phyloP scores from a whole-genome alignment of 2,329 filamentous ascomycete genomes.

The Emericellopsis cladophorae region DNA sequence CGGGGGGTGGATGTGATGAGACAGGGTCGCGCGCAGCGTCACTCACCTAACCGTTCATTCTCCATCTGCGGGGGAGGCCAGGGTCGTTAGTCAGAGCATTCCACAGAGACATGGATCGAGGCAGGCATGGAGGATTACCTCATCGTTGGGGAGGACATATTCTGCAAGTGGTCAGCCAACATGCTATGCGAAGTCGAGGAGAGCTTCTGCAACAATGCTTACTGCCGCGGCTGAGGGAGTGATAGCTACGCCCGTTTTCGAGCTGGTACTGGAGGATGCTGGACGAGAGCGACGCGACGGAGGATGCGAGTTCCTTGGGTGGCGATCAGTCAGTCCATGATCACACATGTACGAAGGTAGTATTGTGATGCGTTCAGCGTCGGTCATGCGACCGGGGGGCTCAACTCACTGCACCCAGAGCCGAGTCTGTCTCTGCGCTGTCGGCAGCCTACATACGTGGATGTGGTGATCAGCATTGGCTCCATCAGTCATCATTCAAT shows the following conservation, averaged over 20 bases:
- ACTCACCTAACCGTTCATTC: neutral
- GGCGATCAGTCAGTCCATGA: too few relatives aligned
- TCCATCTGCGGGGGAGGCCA: neutral
- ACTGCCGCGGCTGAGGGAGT: neutral
- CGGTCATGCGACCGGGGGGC: neutral
- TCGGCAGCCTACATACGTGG: neutral
- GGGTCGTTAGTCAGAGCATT: neutral
- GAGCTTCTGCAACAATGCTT: too few relatives aligned
- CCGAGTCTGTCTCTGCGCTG: neutral
- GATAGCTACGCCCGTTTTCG: neutral
- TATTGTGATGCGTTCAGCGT: too few relatives aligned
- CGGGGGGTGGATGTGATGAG: too few relatives aligned
- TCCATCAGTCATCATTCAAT: neutral
- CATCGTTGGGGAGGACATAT: neutral
- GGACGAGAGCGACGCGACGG: neutral
- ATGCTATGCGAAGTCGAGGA: too few relatives aligned
- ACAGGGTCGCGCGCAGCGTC: too few relatives aligned
- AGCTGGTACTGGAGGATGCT: constrained; percentile 1
- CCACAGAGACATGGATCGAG: too few relatives aligned
- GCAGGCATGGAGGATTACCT: neutral
- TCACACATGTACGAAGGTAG: too few relatives aligned
- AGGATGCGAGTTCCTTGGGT: neutral
- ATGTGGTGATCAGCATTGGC: neutral
- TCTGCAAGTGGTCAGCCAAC: neutral
- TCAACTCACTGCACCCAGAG: neutral